These are phyloP conservation scores for Lodderomyces theae DNA, from an alignment of 1,139 yeast species.

Conservation along the genomic window DNA sequence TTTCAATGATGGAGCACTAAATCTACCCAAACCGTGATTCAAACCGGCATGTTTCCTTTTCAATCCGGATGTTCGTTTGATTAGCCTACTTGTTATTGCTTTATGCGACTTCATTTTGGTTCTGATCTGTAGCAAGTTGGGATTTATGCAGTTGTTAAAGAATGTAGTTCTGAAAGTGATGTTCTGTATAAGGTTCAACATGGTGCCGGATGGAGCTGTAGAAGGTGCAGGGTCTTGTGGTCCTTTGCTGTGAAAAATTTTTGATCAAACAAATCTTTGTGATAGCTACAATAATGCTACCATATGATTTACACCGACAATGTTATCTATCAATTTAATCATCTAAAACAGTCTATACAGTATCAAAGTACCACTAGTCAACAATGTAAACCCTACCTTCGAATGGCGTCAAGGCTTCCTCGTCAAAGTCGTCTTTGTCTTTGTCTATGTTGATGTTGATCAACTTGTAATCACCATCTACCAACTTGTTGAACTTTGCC, in stretches of 20 bases:
- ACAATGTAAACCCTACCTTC: conserved; percentile 39
- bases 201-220: not conserved
- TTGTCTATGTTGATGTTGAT: conserved; percentile 25
- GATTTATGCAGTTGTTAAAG: not conserved
- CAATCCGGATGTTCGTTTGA: conserved; percentile 54
- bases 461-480: conserved; percentile 31
- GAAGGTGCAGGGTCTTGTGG: not conserved
- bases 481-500: conserved; percentile 26
- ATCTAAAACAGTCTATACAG: not conserved
- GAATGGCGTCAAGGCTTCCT: conserved; percentile 29
- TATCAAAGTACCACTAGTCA: conserved; percentile 11
- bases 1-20: conserved; percentile 63
- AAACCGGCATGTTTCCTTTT: conserved; percentile 78
- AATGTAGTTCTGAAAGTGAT: not conserved
- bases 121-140: conserved; percentile 36
- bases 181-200: not conserved
- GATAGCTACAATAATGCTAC: not conserved
- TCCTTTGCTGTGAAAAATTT: not conserved
- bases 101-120: conserved; percentile 62
- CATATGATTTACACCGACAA: not conserved
- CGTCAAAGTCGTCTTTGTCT: conserved; percentile 17
- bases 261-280: not conserved
- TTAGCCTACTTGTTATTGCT: conserved; percentile 81
- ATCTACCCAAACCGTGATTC: conserved; percentile 91
- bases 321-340: not conserved